Conservation (phyloP, 1,284 basidiomycete species). For the Ustilago curta region DNA sequence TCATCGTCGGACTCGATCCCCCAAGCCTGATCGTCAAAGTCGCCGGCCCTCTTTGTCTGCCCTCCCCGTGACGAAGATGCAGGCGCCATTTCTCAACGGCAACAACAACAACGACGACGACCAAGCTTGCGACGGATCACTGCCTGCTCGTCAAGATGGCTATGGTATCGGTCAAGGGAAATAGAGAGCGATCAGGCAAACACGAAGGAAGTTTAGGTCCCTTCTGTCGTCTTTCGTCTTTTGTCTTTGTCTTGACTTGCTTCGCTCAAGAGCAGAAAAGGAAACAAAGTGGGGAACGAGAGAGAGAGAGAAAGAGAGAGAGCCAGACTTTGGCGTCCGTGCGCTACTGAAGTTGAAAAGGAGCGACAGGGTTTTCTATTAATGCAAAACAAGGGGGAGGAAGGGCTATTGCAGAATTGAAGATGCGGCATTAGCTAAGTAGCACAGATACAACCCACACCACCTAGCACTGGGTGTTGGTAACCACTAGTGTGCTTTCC, state of each 20-base stretch:
- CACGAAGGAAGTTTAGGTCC: background rate
- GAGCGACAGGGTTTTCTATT: too few species aligned
- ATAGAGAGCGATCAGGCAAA: background rate
- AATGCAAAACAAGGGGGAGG: too few species aligned
- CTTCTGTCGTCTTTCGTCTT: background rate
- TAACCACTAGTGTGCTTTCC: too few species aligned
- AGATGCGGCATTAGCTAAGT: too few species aligned
- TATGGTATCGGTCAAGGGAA: background rate
- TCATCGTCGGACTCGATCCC: conserved; percentile 67
- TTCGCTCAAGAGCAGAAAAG: too few species aligned
- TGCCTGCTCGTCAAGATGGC: background rate
- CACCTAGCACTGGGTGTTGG: too few species aligned
- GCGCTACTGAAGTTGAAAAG: background rate
- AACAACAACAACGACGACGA: too few species aligned
- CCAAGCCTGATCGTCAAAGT: conserved; percentile 68
- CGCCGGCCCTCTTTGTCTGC: conserved; percentile 17
- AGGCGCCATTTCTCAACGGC: conserved; percentile 4
- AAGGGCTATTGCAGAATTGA: too few species aligned
- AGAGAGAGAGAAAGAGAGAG: too few species aligned
- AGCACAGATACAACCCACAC: too few species aligned
- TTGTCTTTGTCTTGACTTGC: background rate
- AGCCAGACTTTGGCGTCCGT: background rate
- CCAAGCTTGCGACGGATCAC: background rate
- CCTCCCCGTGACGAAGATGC: conserved; percentile 14
- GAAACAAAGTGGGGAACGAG: background rate